Conservation (phyloP, 192 early-diverging fungal genomes). For the Neocallimastix lanati region DNA sequence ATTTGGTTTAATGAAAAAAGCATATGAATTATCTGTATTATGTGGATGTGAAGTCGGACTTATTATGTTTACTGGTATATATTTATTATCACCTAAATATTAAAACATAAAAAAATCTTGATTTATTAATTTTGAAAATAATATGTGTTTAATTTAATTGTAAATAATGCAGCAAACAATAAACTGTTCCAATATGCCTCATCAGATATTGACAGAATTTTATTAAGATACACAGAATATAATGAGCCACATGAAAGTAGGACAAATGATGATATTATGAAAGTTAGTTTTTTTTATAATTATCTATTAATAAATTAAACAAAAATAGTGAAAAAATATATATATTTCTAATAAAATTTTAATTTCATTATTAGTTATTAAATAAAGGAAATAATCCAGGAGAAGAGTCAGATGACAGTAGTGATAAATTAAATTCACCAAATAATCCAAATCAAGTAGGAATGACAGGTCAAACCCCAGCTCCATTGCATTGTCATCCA, state of each 20-base stretch:
- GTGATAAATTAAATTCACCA: not conserved
- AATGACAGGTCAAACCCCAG: not conserved
- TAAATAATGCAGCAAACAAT: constrained; percentile 33
- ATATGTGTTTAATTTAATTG: too few relatives aligned
- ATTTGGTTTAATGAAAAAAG: constrained; percentile 89
- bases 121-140: too few relatives aligned
- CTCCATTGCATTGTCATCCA: not conserved
- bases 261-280: constrained; percentile 21
- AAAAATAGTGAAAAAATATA: not conserved
- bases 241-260: constrained; percentile 29
- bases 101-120: too few relatives aligned
- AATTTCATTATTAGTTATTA: not conserved
- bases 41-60: constrained; percentile 91
- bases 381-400: not conserved
- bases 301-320: too few relatives aligned
- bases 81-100: not conserved
- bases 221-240: constrained; percentile 66
- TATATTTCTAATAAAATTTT: not conserved
- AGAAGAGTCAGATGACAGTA: not conserved
- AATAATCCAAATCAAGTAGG: not conserved
- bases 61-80: constrained; percentile 69
- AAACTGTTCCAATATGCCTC: constrained; percentile 86
- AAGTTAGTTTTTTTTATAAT: not conserved
- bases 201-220: constrained; percentile 81
- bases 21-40: constrained; percentile 80